Evolutionary conservation across 202 grass and related monocot genomes (phyloP), one percentile per base, ranked within the genome.

Genomic region (Panicum virgatum): DNA sequence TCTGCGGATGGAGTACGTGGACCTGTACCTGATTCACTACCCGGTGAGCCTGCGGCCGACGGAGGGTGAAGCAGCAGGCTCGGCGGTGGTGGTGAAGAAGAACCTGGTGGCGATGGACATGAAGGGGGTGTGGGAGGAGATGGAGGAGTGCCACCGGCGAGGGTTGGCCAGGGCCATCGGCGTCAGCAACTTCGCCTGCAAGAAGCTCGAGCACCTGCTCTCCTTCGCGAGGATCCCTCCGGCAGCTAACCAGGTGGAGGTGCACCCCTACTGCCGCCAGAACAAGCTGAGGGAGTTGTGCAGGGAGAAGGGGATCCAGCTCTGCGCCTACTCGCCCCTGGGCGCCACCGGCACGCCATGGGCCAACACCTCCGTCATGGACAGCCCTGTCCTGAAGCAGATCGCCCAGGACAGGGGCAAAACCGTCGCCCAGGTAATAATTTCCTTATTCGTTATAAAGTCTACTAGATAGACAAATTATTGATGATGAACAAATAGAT

Each of bases 121-220:
- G 75, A 27, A 57, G 14, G 82, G 56, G 0, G 85, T 86, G 1
- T 93, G 91, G 88, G 29, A 69, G 20, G 88, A 50, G 3, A 88
- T 94, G 91, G 88, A 93, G 72, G 85, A 86, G 78, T 88, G 88
- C 64, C 23, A 86, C 4, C 25, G 26, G 3, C 25, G 26, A 9
- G 88, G 91, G 7, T 71, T 88, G 0, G 77, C 85, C 0, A 78
- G 32, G n/a, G 76, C 64, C 9, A 86, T 91, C 8, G 91, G 91
- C 25, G 88, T 94, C 19, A 80, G 88, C 70, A 94, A 94, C 58
- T 94, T 94, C 29, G 84, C 58, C 20, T 81, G 85, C 82, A 86
- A 81, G 57, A 94, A 90, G 63, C 81, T 94, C 5, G 82, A 94
- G 7, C 1, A 12, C 14, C 6, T 94, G 45, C 88, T 93, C 18